Conservation (phyloP, 345 rosid genomes). For the Mangifera indica region DNA sequence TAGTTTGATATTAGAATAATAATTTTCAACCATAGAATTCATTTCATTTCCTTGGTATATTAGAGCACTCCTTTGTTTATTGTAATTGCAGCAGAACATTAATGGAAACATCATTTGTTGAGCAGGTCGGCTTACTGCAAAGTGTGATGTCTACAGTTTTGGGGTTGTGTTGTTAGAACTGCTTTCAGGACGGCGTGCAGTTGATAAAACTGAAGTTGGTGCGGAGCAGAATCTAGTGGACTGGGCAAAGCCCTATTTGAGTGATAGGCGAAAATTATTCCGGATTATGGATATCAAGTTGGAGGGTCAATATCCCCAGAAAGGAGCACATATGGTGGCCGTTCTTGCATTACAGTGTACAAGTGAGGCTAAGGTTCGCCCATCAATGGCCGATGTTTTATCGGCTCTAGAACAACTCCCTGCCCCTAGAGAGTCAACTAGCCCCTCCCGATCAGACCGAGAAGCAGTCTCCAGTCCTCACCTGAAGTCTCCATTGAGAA, state of each 20-base stretch:
- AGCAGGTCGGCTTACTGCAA: conserved; percentile 59
- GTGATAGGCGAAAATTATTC: conserved; percentile 55
- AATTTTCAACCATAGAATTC: background rate
- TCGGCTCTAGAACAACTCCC: conserved; percentile 37
- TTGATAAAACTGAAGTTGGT: conserved; percentile 49
- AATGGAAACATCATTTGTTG: background rate
- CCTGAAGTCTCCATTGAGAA: conserved; percentile 14
- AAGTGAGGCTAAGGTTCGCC: conserved; percentile 59
- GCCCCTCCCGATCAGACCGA: conserved; percentile 13
- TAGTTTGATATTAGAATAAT: too few relatives aligned
- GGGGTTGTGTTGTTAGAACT: conserved; percentile 70
- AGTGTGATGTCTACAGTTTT: conserved; percentile 74
- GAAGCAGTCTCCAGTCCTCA: background rate
- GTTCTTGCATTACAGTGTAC: conserved; percentile 58
- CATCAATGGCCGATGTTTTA: conserved; percentile 64
- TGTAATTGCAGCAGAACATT: background rate
- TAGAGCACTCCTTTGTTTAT: background rate
- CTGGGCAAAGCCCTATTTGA: conserved; percentile 72
- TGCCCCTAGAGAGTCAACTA: conserved; percentile 17
- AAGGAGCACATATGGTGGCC: conserved; percentile 55
- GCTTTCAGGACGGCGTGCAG: conserved; percentile 55
- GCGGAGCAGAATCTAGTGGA: conserved; percentile 66
- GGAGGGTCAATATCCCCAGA: conserved; percentile 64
- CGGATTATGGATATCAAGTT: conserved; percentile 75
- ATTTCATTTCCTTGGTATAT: background rate